Percentiles rank a stretch among this genome's conserved stretches.
Evolutionary conservation across 306 rosid species (phyloP).

Genomic region (Pachyrhizus erosus): DNA sequence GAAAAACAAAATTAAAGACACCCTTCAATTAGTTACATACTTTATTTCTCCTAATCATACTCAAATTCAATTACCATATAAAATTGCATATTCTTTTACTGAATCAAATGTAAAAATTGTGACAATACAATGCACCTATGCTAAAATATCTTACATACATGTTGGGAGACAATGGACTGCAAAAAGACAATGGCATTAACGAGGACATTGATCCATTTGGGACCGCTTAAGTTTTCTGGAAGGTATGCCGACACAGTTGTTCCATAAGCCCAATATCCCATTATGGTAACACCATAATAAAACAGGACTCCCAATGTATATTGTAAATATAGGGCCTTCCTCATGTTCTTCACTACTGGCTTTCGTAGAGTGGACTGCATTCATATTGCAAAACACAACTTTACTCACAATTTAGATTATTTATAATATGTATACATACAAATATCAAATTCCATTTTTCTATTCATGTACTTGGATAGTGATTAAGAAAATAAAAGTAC

Average conservation of each 20-base stretch:
- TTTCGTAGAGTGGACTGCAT: conserved; percentile 58
- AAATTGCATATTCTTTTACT: neutral
- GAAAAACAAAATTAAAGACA: neutral
- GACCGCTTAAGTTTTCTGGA: conserved; percentile 58
- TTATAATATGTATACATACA: neutral
- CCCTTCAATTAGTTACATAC: neutral
- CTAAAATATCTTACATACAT: conserved; percentile 48
- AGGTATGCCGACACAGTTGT: conserved; percentile 52
- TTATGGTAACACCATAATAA: conserved; percentile 53
- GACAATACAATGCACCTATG: neutral
- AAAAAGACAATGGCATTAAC: conserved; percentile 54
- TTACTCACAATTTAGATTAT: neutral
- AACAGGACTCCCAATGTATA: conserved; percentile 51
- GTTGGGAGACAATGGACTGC: conserved; percentile 63
- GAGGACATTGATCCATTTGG: conserved; percentile 56
- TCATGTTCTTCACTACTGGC: conserved; percentile 65
- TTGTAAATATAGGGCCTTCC: conserved; percentile 55
- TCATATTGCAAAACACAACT: neutral
- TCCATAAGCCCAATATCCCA: conserved; percentile 76
- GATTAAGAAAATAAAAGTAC: neutral
- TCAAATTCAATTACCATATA: neutral
- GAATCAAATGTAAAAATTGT: neutral
- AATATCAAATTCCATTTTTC: neutral
- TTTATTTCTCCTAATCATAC: neutral
- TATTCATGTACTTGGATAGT: neutral